Evolutionary conservation across 2,329 filamentous ascomycete species (phyloP), one percentile per base, ranked within the genome.

Genomic region (Penicillium sp.): DNA sequence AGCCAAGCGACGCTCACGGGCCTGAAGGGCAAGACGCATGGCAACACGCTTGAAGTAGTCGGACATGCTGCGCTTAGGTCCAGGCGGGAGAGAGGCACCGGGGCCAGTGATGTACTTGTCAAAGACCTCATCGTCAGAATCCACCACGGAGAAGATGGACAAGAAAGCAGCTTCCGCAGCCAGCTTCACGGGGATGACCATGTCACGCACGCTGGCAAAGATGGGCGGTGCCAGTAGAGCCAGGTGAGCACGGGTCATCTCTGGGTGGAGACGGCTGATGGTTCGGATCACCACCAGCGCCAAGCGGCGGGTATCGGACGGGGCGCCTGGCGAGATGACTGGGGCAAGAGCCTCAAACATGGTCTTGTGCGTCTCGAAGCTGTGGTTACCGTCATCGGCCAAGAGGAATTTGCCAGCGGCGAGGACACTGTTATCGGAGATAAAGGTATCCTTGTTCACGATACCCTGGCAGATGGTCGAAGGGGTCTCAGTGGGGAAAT

Each of bases 11-110:
- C 94, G 84, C 77, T 99, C 94, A 59, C 91, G 84, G 1, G 90
- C 92, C 73, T 97, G 94, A 18, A 80, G 84, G n/a, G 89, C 93
- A 20, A 97, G 77, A 64, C 92, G 85, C 67, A 93, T 74, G 1
- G 91, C 91, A 61, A 99, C 90, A 41, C 94, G 82, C 81, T 96
- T 96, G 79, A 97, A 97, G 77, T 99, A 99, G 73, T 99, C 94
- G 56, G 87, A 84, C 89, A 99, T 97, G 72, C 88, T 92, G 64
- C 93, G 84, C 82, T 95, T 94, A 18, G 86, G 86, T 40, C 85
- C 88, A 0, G 89, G 76, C 8, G 86, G 81, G 56, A 97, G 75
- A 3, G 85, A 83, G 49, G 84, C 83, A 6, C 83, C 85, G 1
- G 87, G 81, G 0, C 86, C 85, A 9, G 84, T 80, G 79, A 97